Conservation (phyloP, 2,329 filamentous ascomycete species). For the Penicillium sp. region DNA sequence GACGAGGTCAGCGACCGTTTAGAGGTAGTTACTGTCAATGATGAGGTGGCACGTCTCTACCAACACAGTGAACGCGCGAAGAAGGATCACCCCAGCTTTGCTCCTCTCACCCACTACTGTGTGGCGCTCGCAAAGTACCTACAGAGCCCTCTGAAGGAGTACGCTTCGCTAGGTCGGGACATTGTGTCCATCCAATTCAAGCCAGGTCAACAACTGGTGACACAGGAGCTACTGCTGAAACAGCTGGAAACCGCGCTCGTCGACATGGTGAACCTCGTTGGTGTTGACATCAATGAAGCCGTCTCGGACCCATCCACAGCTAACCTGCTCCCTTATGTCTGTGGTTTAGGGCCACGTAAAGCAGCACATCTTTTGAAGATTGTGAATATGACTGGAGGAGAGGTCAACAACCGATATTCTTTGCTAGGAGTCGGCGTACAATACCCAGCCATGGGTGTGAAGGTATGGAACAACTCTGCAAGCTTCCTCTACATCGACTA, state of each 20-base stretch:
- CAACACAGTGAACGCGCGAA: conserved; percentile 83
- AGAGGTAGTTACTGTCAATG: conserved; percentile 90
- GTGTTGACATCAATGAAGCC: conserved; percentile 93
- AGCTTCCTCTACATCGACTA: conserved; percentile 93
- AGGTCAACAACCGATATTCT: conserved; percentile 82
- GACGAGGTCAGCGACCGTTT: conserved; percentile 78
- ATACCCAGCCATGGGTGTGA: conserved; percentile 80
- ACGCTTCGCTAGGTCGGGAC: conserved; percentile 88
- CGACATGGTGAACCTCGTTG: conserved; percentile 96
- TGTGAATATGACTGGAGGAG: conserved; percentile 87
- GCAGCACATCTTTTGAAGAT: conserved; percentile 84
- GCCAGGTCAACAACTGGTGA: conserved; percentile 84
- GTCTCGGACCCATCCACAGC: conserved; percentile 80
- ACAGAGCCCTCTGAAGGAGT: conserved; percentile 95
- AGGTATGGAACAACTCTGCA: conserved; percentile 95
- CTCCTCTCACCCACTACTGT: conserved; percentile 83
- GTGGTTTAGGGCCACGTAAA: conserved; percentile 90
- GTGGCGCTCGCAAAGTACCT: conserved; percentile 87
- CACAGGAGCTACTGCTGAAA: conserved; percentile 83
- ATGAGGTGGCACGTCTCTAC: conserved; percentile 95
- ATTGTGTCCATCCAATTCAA: conserved; percentile 87
- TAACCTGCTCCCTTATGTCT: conserved; percentile 87
- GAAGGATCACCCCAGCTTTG: conserved; percentile 79
- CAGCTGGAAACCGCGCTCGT: conserved; percentile 96
- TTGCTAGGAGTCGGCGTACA: conserved; percentile 86